Evolutionary conservation across 2,329 filamentous ascomycete genomes (phyloP).

Genomic region (Aspergillus costaricaensis): DNA sequence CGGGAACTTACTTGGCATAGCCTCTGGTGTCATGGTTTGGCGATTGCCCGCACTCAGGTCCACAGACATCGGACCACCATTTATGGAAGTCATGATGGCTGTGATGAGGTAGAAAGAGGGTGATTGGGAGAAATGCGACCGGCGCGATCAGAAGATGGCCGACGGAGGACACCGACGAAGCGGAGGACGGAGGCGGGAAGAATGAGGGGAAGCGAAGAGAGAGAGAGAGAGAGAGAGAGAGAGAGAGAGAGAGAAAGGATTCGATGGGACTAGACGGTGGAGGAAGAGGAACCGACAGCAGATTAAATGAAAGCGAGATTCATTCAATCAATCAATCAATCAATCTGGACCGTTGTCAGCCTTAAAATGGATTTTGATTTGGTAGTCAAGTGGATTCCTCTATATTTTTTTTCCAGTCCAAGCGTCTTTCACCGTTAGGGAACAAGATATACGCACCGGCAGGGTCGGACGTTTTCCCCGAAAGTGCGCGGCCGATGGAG

Average conservation of each 20-base stretch:
- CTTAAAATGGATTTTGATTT: constrained; percentile 16
- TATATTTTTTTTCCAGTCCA: constrained; percentile 5
- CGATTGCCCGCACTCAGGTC: constrained; percentile 24
- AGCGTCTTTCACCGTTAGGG: constrained; percentile 19
- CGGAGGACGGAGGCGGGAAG: background rate
- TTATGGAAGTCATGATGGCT: constrained; percentile 28
- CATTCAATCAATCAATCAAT: constrained; percentile 17
- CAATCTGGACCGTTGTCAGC: constrained; percentile 22
- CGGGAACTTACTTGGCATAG: constrained; percentile 20
- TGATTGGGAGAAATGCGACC: constrained; percentile 21
- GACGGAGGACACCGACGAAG: constrained; percentile 1
- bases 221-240: too few relatives aligned
- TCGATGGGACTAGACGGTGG: background rate
- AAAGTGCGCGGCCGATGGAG: constrained; percentile 9
- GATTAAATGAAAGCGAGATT: constrained; percentile 5
- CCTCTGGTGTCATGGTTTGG: constrained; percentile 16
- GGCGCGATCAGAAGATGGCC: constrained; percentile 13
- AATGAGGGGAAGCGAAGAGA: background rate
- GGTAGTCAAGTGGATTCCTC: constrained; percentile 18
- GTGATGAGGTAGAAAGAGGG: background rate
- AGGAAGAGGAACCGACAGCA: constrained; percentile 2
- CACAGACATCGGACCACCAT: constrained; percentile 31
- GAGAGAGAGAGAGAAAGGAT: background rate
- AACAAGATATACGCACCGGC: constrained; percentile 19
- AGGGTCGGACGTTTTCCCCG: constrained; percentile 14